Evolutionary conservation across 2,329 filamentous ascomycete genomes (phyloP).

Genomic region (Colletotrichum cordylinicola): DNA sequence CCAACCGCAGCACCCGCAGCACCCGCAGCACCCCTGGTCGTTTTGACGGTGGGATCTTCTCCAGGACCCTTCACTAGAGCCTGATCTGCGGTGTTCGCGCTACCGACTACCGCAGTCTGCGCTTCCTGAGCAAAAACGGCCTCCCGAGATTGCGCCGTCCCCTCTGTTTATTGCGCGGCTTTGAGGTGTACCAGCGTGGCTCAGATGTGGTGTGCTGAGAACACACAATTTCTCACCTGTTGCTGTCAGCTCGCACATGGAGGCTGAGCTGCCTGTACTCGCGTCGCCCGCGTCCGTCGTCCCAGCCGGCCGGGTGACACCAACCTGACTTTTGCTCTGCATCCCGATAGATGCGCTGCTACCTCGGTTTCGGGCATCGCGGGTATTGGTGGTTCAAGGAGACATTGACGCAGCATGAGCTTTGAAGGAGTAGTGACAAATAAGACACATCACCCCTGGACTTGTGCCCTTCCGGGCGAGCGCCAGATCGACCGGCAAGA

Average conservation of each 20-base stretch:
- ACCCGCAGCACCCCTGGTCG: neutral
- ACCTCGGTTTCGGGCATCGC: neutral
- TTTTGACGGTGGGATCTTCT: too few species aligned
- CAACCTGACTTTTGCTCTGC: neutral
- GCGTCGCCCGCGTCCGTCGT: neutral
- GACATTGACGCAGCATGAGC: neutral
- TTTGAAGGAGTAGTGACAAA: neutral
- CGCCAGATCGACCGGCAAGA: conserved; percentile 11
- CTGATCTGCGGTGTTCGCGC: neutral
- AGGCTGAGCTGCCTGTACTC: conserved; percentile 1
- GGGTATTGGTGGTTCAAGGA: neutral
- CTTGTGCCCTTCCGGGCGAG: neutral
- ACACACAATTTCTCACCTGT: neutral
- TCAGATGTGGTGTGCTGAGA: neutral
- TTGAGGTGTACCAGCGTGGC: conserved; percentile 8
- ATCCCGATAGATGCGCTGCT: neutral
- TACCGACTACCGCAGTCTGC: neutral
- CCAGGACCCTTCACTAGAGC: neutral
- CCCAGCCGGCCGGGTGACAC: neutral
- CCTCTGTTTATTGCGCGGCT: neutral
- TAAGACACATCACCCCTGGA: neutral
- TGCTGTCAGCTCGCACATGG: neutral
- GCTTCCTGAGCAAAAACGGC: neutral
- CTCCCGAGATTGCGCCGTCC: neutral
- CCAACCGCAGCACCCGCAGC: neutral